Evolutionary conservation across 2,329 filamentous ascomycete species (phyloP).

Genomic region (Proliferodiscus dingleyae): DNA sequence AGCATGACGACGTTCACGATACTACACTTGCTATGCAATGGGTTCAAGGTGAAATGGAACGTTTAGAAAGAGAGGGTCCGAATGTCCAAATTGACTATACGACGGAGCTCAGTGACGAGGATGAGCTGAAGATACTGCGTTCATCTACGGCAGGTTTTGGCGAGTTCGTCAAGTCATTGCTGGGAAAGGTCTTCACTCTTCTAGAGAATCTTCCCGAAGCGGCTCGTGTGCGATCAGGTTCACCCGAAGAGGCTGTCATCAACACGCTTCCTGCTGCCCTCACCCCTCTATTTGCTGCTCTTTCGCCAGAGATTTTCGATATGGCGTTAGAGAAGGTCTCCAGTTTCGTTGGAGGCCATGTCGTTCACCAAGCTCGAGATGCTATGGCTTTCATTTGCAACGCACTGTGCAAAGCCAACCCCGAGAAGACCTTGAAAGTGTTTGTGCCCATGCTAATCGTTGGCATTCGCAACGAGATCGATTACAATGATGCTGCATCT

Average conservation of each 20-base stretch:
- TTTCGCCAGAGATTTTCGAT: conserved; percentile 92
- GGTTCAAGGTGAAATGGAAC: conserved; percentile 90
- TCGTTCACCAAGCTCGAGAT: conserved; percentile 93
- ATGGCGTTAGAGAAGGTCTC: conserved; percentile 87
- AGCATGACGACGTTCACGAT: conserved; percentile 62
- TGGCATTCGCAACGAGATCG: conserved; percentile 93
- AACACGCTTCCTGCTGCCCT: conserved; percentile 91
- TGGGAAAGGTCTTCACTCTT: conserved; percentile 92
- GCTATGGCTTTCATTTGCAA: conserved; percentile 99
- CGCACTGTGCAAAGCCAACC: conserved; percentile 90
- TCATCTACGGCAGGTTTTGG: conserved; percentile 93
- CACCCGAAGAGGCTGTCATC: conserved; percentile 94
- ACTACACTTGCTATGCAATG: conserved; percentile 80
- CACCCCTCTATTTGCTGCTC: conserved; percentile 80
- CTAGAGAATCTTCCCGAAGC: conserved; percentile 93
- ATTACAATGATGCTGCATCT: conserved; percentile 92
- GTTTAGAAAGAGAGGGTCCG: conserved; percentile 84
- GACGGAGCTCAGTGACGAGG: conserved; percentile 73
- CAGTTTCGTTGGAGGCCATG: conserved; percentile 85
- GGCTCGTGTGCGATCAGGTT: conserved; percentile 79
- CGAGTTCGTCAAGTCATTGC: conserved; percentile 84
- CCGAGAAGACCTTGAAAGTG: conserved; percentile 85
- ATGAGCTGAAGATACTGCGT: conserved; percentile 80
- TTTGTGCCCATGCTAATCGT: conserved; percentile 86
- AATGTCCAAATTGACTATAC: conserved; percentile 82